Evolutionary conservation across 371 early-diverging fungal genomes (phyloP).

Genomic region (Actinomucor elegans): DNA sequence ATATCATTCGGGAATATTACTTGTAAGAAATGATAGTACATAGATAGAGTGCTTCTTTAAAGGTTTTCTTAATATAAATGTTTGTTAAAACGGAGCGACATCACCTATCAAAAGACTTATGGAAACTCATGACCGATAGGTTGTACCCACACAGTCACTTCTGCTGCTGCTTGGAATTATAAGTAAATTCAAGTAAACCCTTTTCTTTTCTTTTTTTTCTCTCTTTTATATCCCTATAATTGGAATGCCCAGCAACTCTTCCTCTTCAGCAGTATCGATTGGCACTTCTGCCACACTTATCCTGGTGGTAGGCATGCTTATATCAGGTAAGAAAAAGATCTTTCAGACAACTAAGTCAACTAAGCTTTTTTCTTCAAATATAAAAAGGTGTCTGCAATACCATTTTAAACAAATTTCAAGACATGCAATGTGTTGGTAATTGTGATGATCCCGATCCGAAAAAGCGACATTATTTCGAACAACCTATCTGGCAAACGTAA

Average conservation of each 20-base stretch:
- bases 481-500: slow-evolving; percentile 95
- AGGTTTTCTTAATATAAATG: no score
- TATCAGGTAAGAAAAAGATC: slow-evolving; percentile 58
- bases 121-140: neutral
- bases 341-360: neutral
- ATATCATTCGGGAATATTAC: no score
- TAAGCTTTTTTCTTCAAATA: neutral
- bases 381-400: slow-evolving; percentile 71
- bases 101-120: neutral
- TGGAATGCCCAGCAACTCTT: neutral
- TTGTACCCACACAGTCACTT: neutral
- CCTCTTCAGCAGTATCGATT: neutral
- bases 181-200: neutral
- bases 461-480: slow-evolving; percentile 83
- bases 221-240: neutral
- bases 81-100: neutral
- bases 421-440: slow-evolving; percentile 86
- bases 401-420: slow-evolving; percentile 81
- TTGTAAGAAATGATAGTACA: no score
- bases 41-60: no score
- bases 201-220: neutral
- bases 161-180: neutral
- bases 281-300: slow-evolving; percentile 10
- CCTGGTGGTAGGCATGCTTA: slow-evolving; percentile 76
- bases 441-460: slow-evolving; percentile 79